phyloP scores from a whole-genome alignment of 2,329 filamentous ascomycete species.

The Apiospora rasikravindrae region DNA sequence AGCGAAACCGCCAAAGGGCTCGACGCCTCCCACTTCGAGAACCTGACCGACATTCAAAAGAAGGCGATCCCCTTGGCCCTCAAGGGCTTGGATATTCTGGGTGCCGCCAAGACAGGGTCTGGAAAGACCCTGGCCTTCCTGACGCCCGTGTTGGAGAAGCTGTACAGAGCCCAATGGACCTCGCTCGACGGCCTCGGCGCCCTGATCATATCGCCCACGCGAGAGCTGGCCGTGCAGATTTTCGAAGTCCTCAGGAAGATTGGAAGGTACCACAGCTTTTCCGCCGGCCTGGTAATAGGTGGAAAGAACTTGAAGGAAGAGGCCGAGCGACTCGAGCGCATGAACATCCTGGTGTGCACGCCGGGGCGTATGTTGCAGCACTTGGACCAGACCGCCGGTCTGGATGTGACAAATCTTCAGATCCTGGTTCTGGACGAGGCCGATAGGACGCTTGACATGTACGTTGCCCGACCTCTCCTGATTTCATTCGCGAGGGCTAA shows the following conservation, averaged over 20 bases:
- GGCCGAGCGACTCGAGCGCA: constrained; percentile 80
- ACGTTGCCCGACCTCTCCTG: too few relatives aligned
- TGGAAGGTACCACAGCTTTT: constrained; percentile 86
- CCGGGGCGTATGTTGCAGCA: constrained; percentile 96
- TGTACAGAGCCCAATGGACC: constrained; percentile 88
- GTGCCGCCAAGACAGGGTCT: constrained; percentile 92
- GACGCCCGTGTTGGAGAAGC: constrained; percentile 87
- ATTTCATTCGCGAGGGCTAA: too few relatives aligned
- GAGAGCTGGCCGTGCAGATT: constrained; percentile 95
- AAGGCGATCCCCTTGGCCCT: constrained; percentile 88
- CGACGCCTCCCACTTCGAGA: constrained; percentile 85
- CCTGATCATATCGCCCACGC: constrained; percentile 89
- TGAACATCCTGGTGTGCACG: constrained; percentile 98
- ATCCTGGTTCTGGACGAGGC: constrained; percentile 95
- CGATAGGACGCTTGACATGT: constrained; percentile 94
- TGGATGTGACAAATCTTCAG: constrained; percentile 89
- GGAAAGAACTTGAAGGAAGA: constrained; percentile 90
- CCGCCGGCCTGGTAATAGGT: constrained; percentile 90
- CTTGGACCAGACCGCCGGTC: constrained; percentile 87
- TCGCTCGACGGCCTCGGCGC: constrained; percentile 91
- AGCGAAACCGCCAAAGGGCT: constrained; percentile 79
- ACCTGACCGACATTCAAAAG: constrained; percentile 88
- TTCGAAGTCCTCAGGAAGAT: constrained; percentile 93
- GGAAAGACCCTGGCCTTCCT: constrained; percentile 96
- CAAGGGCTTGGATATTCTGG: constrained; percentile 86